Percentiles rank a stretch among this genome's conserved stretches.
Evolutionary conservation across 2,329 filamentous ascomycete genomes (phyloP).

Genomic region (Fonsecaea multimorphosa): DNA sequence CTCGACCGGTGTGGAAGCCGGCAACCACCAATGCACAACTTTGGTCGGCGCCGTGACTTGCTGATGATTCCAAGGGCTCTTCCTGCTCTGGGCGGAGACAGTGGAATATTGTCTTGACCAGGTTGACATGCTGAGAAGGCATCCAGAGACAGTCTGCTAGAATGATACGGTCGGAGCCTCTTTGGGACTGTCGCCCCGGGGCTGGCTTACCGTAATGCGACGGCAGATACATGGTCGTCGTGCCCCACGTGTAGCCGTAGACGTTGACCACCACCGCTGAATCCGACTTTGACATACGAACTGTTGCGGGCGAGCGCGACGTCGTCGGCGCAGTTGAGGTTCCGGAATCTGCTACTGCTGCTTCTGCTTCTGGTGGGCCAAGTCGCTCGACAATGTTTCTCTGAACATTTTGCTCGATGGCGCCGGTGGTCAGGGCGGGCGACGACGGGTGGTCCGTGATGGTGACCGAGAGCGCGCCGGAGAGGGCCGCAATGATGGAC

Average conservation of each 20-base stretch:
- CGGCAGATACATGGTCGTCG: slow-evolving; percentile 44
- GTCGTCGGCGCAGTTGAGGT: not conserved
- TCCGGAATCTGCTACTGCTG: slow-evolving; percentile 1
- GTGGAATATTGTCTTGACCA: slow-evolving; percentile 62
- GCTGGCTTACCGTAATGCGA: slow-evolving; percentile 39
- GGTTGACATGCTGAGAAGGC: slow-evolving; percentile 61
- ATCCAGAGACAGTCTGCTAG: slow-evolving; percentile 69
- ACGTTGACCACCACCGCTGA: slow-evolving; percentile 16
- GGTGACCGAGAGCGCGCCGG: slow-evolving; percentile 48
- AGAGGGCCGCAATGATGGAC: slow-evolving; percentile 48
- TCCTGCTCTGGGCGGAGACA: slow-evolving; percentile 50
- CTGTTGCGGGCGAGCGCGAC: not conserved
- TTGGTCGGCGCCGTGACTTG: not conserved
- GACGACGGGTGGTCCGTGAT: slow-evolving; percentile 60
- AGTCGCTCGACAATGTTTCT: slow-evolving; percentile 20
- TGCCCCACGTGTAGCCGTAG: slow-evolving; percentile 37
- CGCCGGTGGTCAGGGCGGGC: slow-evolving; percentile 44
- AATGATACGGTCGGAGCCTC: slow-evolving; percentile 61
- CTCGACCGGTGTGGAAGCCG: slow-evolving; percentile 65
- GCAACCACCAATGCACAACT: slow-evolving; percentile 58
- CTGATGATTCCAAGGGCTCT: not conserved
- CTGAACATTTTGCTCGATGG: slow-evolving; percentile 36
- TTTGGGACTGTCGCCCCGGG: slow-evolving; percentile 37
- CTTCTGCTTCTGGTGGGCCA: not conserved
- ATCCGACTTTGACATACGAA: not conserved